Conservation (phyloP, 2,329 filamentous ascomycete genomes). For the Amauroascus niger region DNA sequence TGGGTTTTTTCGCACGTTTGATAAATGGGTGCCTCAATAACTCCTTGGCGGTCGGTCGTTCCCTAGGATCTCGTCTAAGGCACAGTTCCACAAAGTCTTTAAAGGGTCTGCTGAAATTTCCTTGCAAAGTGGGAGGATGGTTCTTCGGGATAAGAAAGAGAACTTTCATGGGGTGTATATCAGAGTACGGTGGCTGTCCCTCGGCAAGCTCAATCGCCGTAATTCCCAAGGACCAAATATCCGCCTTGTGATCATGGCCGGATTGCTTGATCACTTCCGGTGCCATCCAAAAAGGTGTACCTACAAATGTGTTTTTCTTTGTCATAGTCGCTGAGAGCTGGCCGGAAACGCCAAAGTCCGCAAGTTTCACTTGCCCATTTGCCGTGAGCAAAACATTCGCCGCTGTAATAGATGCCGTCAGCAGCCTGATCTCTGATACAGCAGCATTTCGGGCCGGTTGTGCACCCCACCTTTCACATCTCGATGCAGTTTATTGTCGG, state of each 20-base stretch:
- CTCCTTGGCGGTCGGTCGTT: constrained; percentile 77
- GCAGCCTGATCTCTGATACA: neutral
- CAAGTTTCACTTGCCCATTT: constrained; percentile 91
- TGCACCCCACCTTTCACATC: constrained; percentile 74
- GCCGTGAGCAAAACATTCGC: constrained; percentile 84
- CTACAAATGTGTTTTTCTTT: constrained; percentile 98
- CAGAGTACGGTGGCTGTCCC: constrained; percentile 86
- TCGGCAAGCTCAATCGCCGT: constrained; percentile 85
- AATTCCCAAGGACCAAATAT: constrained; percentile 95
- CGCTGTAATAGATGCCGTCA: constrained; percentile 43
- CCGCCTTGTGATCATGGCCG: constrained; percentile 93
- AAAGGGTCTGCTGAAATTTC: constrained; percentile 71
- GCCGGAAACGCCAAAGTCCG: constrained; percentile 93
- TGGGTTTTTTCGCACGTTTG: constrained; percentile 83
- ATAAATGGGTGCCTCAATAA: constrained; percentile 85
- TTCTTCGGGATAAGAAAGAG: constrained; percentile 95
- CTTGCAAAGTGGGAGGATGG: constrained; percentile 68
- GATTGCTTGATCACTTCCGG: constrained; percentile 98
- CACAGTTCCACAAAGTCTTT: constrained; percentile 80
- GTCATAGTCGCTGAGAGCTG: constrained; percentile 97
- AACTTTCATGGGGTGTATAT: constrained; percentile 98
- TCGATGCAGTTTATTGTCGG: constrained; percentile 89
- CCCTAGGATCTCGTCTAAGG: constrained; percentile 76
- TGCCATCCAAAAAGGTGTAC: constrained; percentile 99
- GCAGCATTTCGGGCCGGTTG: neutral